Evolutionary conservation across 2,329 filamentous ascomycete genomes (phyloP).

Genomic region (Fusarium vanettenii): DNA sequence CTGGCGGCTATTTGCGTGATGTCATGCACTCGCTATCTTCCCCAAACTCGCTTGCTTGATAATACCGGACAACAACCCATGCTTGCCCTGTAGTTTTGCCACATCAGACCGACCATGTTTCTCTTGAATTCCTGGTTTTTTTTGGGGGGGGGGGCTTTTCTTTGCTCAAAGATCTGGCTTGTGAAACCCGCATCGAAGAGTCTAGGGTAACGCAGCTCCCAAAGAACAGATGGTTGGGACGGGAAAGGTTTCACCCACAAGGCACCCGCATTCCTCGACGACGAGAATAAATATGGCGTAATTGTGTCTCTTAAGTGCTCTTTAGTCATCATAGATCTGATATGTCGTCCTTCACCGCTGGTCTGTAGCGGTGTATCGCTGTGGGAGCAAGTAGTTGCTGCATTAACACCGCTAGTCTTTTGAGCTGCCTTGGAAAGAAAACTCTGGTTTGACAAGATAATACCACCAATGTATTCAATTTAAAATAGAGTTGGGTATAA

Average conservation of each 20-base stretch:
- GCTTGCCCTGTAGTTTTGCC: constrained; percentile 6
- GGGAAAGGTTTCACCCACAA: constrained; percentile 26
- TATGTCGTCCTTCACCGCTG: not conserved
- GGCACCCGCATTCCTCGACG: constrained; percentile 30
- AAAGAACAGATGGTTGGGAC: constrained; percentile 13
- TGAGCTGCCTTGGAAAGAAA: not conserved
- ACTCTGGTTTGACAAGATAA: too few relatives aligned
- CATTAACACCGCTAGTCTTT: not conserved
- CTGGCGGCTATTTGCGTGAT: constrained; percentile 25
- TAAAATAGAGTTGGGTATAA: not conserved
- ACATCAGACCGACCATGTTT: constrained; percentile 1
- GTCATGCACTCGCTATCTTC: constrained; percentile 22
- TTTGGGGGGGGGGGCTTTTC: not conserved
- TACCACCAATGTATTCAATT: not conserved
- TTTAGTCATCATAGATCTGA: not conserved
- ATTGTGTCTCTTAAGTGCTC: not conserved
- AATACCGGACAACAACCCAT: constrained; percentile 1
- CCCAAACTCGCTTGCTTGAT: constrained; percentile 3
- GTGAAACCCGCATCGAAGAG: not conserved
- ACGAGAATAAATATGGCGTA: not conserved
- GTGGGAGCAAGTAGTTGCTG: not conserved
- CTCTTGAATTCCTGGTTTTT: not conserved
- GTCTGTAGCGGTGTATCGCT: not conserved
- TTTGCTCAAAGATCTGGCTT: not conserved
- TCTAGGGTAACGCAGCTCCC: constrained; percentile 26